Percentiles rank a stretch among this genome's conserved stretches.
phyloP scores from a whole-genome alignment of 2,329 filamentous ascomycete genomes.

The Penicillium brasilianum region DNA sequence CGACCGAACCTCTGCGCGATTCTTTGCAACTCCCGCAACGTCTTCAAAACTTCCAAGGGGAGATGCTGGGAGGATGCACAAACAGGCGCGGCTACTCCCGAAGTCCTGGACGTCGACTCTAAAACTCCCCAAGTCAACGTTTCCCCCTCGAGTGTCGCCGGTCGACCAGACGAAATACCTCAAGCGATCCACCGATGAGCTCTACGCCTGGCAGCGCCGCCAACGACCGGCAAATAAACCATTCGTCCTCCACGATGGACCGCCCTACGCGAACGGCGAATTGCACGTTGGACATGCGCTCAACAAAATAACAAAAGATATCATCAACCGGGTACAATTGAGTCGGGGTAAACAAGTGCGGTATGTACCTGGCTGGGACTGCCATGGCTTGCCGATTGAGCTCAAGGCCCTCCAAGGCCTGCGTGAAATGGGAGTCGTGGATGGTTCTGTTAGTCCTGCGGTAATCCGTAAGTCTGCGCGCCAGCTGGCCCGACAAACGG shows the following conservation, averaged over 20 bases:
- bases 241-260: constrained; percentile 92
- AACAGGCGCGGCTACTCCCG: constrained; percentile 43
- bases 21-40: constrained; percentile 2
- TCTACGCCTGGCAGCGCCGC: constrained; percentile 83
- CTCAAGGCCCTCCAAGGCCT: constrained; percentile 81
- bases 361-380: constrained; percentile 96
- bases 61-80: constrained; percentile 43
- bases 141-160: constrained; percentile 59
- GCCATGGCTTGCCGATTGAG: constrained; percentile 95
- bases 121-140: constrained; percentile 74
- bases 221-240: constrained; percentile 58
- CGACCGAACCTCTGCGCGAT: constrained; percentile 6
- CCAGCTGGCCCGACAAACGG: constrained; percentile 59
- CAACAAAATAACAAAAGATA: constrained; percentile 97
- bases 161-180: constrained; percentile 64
- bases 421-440: constrained; percentile 41
- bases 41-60: constrained; percentile 6
- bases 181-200: constrained; percentile 78
- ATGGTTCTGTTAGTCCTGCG: constrained; percentile 46
- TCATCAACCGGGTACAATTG: constrained; percentile 81
- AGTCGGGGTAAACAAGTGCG: constrained; percentile 75
- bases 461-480: constrained; percentile 61
- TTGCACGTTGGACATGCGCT: constrained; percentile 93
- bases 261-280: constrained; percentile 91
- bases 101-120: constrained; percentile 73